Base-by-base conservation (phyloP, 2,329 filamentous ascomycete genomes). In the Aureobasidium sp. region DNA sequence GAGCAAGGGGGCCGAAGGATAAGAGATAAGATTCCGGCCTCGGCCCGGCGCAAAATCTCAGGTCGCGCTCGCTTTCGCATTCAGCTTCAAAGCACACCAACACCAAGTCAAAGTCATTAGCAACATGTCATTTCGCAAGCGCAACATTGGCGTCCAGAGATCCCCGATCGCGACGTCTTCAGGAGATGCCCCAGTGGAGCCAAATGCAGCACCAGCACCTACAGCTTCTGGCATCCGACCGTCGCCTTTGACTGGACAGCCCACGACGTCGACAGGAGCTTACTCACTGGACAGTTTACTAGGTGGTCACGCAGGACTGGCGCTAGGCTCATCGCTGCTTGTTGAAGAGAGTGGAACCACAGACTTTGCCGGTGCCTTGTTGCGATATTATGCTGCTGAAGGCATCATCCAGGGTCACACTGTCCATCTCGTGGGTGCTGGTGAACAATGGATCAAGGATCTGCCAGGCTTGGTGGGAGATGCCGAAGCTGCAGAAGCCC, bases 301-400 rank as follows among this genome's bases (percentile, higher is more conserved):
- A 1, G 91, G 91, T 44, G 91, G 93, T 0, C 93, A 97, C 76
- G 84, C 87, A 5, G 94, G 94, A 0, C 79, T 97, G 5, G 85
- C 90, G 0, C 80, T 97, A 7, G 94, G 94, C 0, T 90, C 85
- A 20, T 89, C 87, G 0, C 71, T 97, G 0, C 76, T 99, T 5
- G 78, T 97, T 36, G 90, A 93, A 71, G 94, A 99, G 70, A 88
- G 86, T 62, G 93, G 93, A 0, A 96, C 93, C 0, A 99, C 94
- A 0, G 94, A 99, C 73, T 99, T 96, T 77, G 87, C 90, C 0
- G 90, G 92, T 2, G 84, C 90, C 29, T 77, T 97, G 63, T 76
- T 97, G 48, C 84, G 89, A 61, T 97, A 94, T 73, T 99, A 91
- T 76, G 93, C 91, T 0, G 92, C 93, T 0, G 92, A 99, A 75